Base-by-base conservation (phyloP, 768 basidiomycete species). In the Suillus ampliporus region DNA sequence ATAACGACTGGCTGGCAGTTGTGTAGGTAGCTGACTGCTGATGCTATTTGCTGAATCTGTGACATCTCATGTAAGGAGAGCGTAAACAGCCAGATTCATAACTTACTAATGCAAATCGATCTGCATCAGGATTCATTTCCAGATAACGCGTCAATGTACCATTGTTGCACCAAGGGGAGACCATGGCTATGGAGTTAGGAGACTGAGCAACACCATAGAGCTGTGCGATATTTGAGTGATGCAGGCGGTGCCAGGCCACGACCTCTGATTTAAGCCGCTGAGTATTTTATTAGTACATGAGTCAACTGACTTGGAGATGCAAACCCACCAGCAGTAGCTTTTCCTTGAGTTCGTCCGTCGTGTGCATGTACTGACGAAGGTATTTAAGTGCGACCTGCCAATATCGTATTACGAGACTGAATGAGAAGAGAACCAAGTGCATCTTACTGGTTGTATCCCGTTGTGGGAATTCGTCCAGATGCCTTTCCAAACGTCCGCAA, bases 401-500 rank as follows among this genome's bases (percentile, higher is more conserved):
- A 35, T 7, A 17, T 19, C 3, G 48, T 17, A 21, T 47, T 37
- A 69, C 37, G 54, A 17, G 10, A n/a, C 19, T 21, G 0, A 11
- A 34, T n/a, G 4, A 19, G 31, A 64, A 61, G 0, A 37, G 13
- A 5, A 8, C 60, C 65, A 23, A 23, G 23, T 37, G 14, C 2
- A 23, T 37, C 52, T 21, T 47, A 77, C 76, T 65, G 56, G 56
- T 34, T 28, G 26, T 77, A 68, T 76, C 82, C 68, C 77, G 77
- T 17, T n/a, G 57, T 57, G 41, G 23, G 79, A 73, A 62, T 83
- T 84, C 64, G 76, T 79, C 86, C 85, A 87, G 5, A 70, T 64
- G 0, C 84, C 87, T 70, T 84, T 84, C 85, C 85, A 88, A 5
- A 88, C 84, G 68, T 87, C 87, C 35, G 85, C 81, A 61, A 87